Evolutionary conservation across 1,139 yeast species (phyloP), one percentile per base, ranked within the genome.

Genomic region (Kodamaea suecica): DNA sequence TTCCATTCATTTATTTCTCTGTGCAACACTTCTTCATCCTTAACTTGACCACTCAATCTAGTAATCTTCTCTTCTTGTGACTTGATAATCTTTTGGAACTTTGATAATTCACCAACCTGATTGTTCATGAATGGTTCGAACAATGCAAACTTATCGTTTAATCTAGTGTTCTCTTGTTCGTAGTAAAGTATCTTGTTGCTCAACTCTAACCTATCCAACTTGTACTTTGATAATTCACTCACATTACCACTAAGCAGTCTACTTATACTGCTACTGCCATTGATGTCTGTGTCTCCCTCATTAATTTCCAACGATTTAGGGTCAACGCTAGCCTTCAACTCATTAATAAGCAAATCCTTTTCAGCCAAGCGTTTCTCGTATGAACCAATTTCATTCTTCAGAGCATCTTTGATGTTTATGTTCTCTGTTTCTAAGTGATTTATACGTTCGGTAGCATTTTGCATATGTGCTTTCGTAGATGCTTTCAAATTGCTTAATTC

Each of bases 61-160:
- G 55, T 55, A 27, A 80, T 68, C 43, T 67, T 63, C 5, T 57
- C 63, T 40, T 74, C 76, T 57, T 82, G 88, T 4, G 61, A 57
- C 45, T 73, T 68, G 27, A 83, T 69, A 17, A 83, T 53, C 27
- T 65, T 62, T 50, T 80, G 83, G 51, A 83, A 59, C 21, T 67
- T 66, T 6, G 71, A 62, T 30, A 80, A 61, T 38, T 78, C 77
- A 3, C 74, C 60, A 38, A 81, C 63, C 46, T 78, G 80, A 30
- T 73, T 66, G 37, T 73, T 65, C 63, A 81, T 70, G 35, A 79
- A 63, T 3, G 78, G 73, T 47, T 79, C 80, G 40, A 78, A 68
- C 28, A 70, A 70, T 1, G 44, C 52, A 14, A 74, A 42, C 44
- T 72, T 72, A 10, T 62, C 60, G 25, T 56, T 61, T 41, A 78